Evolutionary conservation across 176 grass and related monocot genomes (phyloP), one percentile per base, ranked within the genome.

Genomic region (Zea mays): DNA sequence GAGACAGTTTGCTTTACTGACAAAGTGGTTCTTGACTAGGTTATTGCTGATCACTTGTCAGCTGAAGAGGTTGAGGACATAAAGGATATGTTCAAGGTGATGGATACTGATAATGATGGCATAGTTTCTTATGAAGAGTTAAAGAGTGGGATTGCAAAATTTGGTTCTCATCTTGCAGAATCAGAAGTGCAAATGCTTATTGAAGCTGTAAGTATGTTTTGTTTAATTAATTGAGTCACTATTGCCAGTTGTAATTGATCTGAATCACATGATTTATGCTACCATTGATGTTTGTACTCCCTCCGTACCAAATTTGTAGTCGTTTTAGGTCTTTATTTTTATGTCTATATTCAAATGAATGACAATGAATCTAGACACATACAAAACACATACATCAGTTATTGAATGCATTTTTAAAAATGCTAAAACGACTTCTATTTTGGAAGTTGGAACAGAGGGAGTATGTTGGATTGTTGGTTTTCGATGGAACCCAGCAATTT

Each of bases 21-120:
- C 0, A 27, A 70, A 75, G 3, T 42, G 14, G 34, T 65, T 39
- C 57, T 75, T 76, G 15, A 64, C 27, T 54, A 97, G 88, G 94
- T 97, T 56, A 93, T 97, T 82, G 94, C 94, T 54, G 91, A 93
- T 75, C 94, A 97, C 73, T 80, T 97, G 75, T 89, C 90, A 4
- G 74, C 81, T 12, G 90, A 97, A 71, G 88, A 97, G 86, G 88
- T 93, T 78, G 90, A 90, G 74, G 86, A 88, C 62, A 97, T 97
- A 88, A 97, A 93, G 56, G 94, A 91, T 36, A 89, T 97, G 88
- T 97, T 97, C 76, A 88, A 87, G 46, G 78, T 78, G 44, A 93
- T 97, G 83, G 94, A 97, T 76, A 91, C 87, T 4, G 75, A 90
- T 66, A 92, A 97, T 82, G 82, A 88, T 72, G 88, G 93, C 37